Evolutionary conservation across 2,329 filamentous ascomycete species (phyloP), one percentile per base, ranked within the genome.

Genomic region (Sarocladiaceae sp.): DNA sequence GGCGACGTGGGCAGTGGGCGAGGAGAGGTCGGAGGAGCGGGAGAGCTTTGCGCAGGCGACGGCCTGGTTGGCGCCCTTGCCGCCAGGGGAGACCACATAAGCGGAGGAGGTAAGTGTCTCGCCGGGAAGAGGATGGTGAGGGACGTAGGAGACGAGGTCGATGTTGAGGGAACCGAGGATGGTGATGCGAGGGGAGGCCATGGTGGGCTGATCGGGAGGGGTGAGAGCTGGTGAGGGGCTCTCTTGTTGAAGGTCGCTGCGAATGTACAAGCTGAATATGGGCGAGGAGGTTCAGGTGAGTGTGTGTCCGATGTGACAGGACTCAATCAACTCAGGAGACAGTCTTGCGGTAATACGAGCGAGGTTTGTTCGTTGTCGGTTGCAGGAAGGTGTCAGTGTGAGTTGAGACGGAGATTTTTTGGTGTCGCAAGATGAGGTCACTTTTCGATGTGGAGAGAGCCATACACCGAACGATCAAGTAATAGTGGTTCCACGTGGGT

Each of bases 31-130:
- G 24, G 59, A 53, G 21, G 72, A 58, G 39, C 84, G 77, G 1
- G 87, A 93, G 42, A 94, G 78, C 50, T 91, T 86, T 42, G 83
- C 86, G 66, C 85, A 89, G 19, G 89, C 88, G 45, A 95, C 86
- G 48, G 89, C 90, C 69, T 97, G 91, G 70, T 97, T 97, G 48
- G 90, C 89, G 51, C 91, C 91, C 68, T 98, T 98, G 46, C 93
- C 91, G 55, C 91, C 93, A 23, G 85, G 83, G 33, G 85, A 89
- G 27, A 83, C 88, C 58, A 76, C 76, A 67, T 95, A 95, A 16
- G 80, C 81, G 51, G 72, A 81, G 39, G 88, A 78, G 2, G 86
- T 90, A 43, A 97, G 74, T 3, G 91, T 97, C 67, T 98, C 91
- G 53, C 91, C 93, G 1, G 85, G 82, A 1, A 75, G 69, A 1